Evolutionary conservation across 2,329 filamentous ascomycete species (phyloP).

Genomic region (Zasmidium angulare): DNA sequence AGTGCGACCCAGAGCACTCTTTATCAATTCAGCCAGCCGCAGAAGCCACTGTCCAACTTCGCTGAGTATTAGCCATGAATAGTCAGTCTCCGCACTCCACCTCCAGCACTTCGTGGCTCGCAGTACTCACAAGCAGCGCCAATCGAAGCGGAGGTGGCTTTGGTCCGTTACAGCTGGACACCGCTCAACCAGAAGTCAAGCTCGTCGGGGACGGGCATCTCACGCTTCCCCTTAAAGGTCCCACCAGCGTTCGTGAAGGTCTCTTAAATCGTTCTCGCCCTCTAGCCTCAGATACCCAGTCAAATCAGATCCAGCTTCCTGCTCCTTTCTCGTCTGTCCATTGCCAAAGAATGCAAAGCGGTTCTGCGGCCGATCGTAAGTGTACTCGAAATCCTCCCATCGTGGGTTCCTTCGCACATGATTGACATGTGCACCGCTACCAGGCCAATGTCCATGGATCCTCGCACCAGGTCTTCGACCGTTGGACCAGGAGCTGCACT

Average conservation of each 20-base stretch:
- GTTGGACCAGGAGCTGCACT: slow-evolving; percentile 73
- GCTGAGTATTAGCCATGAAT: too few species aligned
- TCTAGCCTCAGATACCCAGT: slow-evolving; percentile 62
- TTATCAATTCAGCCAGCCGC: too few species aligned
- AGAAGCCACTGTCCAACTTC: too few species aligned
- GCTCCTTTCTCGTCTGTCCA: slow-evolving; percentile 63
- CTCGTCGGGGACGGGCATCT: too few species aligned
- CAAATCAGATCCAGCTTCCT: slow-evolving; percentile 57
- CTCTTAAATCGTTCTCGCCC: slow-evolving; percentile 58
- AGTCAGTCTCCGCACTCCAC: too few species aligned
- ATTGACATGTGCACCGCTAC: slow-evolving; percentile 62
- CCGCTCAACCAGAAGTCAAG: too few species aligned
- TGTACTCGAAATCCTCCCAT: slow-evolving; percentile 62
- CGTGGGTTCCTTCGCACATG: slow-evolving; percentile 56
- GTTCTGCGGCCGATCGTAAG: slow-evolving; percentile 47
- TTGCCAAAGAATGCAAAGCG: slow-evolving; percentile 67
- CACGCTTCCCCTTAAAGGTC: slow-evolving; percentile 12
- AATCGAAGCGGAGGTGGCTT: too few species aligned
- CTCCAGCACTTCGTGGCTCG: too few species aligned
- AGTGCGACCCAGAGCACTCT: too few species aligned
- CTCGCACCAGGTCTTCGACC: slow-evolving; percentile 61
- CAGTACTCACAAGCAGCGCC: too few species aligned
- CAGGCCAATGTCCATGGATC: slow-evolving; percentile 70
- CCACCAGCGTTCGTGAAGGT: slow-evolving; percentile 68
- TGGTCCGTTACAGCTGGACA: too few species aligned